phyloP scores from a whole-genome alignment of 176 grass and related monocot genomes.

The Phyllostachys edulis region DNA sequence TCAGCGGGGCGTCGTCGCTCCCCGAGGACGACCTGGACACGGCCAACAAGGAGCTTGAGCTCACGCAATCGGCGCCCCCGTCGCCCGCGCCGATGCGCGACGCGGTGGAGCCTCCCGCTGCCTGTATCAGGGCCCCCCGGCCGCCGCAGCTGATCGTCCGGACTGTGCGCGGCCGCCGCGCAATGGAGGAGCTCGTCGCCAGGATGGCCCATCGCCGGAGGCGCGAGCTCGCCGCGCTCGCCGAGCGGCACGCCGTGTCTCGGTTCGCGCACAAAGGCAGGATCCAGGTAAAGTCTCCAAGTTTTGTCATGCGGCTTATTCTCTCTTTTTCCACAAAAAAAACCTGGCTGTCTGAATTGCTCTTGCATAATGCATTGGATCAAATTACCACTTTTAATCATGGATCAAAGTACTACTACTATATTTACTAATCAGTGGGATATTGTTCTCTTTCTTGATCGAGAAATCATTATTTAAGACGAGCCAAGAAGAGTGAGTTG shows the following conservation, averaged over 20 bases:
- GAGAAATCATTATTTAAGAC: conserved; percentile 31
- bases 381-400: not conserved
- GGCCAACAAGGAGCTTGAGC: not conserved
- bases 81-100: conserved; percentile 13
- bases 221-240: conserved; percentile 57
- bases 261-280: conserved; percentile 67
- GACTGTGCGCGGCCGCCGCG: conserved; percentile 62
- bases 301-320: not conserved
- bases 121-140: not conserved
- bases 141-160: conserved; percentile 28
- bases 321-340: not conserved
- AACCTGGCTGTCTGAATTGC: not conserved
- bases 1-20: conserved; percentile 43
- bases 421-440: conserved; percentile 2
- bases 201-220: conserved; percentile 64
- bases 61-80: conserved; percentile 42
- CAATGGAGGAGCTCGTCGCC: conserved; percentile 70
- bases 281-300: conserved; percentile 56
- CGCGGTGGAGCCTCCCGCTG: not conserved
- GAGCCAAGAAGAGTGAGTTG: conserved; percentile 39
- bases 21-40: conserved; percentile 49
- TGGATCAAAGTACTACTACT: not conserved
- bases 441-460: conserved; percentile 28
- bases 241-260: conserved; percentile 58
- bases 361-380: conserved; percentile 11